Evolutionary conservation across 805 yeast species (phyloP), one percentile per base, ranked within the genome.

Genomic region (Teunomyces funiuensis): DNA sequence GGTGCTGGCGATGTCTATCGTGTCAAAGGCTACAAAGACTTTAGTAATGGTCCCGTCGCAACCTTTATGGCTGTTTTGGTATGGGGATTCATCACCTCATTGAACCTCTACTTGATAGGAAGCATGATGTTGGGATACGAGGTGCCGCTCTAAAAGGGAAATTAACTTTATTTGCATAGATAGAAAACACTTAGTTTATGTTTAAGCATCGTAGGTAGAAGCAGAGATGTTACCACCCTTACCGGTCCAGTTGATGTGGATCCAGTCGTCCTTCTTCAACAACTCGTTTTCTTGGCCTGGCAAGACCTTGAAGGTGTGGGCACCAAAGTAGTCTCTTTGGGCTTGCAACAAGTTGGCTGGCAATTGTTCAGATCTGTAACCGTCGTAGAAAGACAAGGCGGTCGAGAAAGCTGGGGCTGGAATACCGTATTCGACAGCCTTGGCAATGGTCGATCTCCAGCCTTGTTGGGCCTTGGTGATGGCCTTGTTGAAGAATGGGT

Each of bases 251-350:
- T 91, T 91, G 65, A 93, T 79, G 77, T 91, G 99, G 71, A 91
- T 85, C 76, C 84, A 82, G 55, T 80, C 73, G 60, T 79, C 93
- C 53, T 72, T 82, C 74, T 93, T 91, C 73, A 86, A 79, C 65
- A 71, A 71, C 40, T 74, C 88, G 63, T 79, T 76, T 58, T 88
- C 96, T 58, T 58, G 68, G 71, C 91, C 93, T 58, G 96, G 96
- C 66, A 89, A 77, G 52, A 93, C 95, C 71, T 81, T 81, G 89
- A 93, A 91, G 63, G 99, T 93, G 82, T 91, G 99, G 54, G 99
- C 98, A 75, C 99, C 99, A 63, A 91, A 91, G 88, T 89, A 91
- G 72, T 91, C 99, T 81, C 99, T 88, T 82, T 91, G 99, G 62
- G 98, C 99, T 79, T 91, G 99, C 68, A 91, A 79, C 73, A 91